A percentile compares a stretch with the other conserved stretches of the same genome.
Conservation (phyloP, 352 stramenopile species). For the Phytophthora hibernalis region DNA sequence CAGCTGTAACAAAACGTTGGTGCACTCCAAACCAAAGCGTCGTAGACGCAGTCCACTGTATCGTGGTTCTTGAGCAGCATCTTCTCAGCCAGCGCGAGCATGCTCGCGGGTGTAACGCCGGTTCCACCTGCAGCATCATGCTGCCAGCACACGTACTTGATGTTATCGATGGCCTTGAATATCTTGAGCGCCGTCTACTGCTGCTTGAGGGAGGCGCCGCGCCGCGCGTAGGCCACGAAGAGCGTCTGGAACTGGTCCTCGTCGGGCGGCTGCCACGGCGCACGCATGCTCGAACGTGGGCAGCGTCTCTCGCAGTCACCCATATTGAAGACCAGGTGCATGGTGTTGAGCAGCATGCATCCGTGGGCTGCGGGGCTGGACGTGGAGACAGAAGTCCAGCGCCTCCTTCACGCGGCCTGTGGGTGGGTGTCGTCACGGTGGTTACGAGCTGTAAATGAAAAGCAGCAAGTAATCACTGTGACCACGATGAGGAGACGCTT, state of each 20-base stretch:
- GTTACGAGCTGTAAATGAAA: too few species aligned
- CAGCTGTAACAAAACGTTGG: too few species aligned
- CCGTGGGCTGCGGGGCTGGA: constrained; percentile 73
- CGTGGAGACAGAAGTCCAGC: constrained; percentile 68
- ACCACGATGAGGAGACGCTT: too few species aligned
- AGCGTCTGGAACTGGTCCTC: constrained; percentile 79
- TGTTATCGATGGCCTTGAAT: constrained; percentile 77
- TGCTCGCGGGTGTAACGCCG: constrained; percentile 63
- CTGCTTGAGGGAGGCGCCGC: constrained; percentile 82
- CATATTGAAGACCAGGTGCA: constrained; percentile 86
- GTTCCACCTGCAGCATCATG: constrained; percentile 87
- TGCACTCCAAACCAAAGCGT: too few species aligned
- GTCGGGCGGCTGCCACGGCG: constrained; percentile 48
- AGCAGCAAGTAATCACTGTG: too few species aligned
- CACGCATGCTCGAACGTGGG: constrained; percentile 78
- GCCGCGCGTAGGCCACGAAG: constrained; percentile 72
- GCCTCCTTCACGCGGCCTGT: constrained; percentile 72
- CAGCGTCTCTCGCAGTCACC: constrained; percentile 82
- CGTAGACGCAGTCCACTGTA: too few species aligned
- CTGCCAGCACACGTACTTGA: constrained; percentile 87
- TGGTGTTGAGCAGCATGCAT: constrained; percentile 86
- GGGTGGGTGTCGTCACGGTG: too few species aligned
- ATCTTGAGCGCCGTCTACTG: constrained; percentile 90
- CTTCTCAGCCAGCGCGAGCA: constrained; percentile 78
- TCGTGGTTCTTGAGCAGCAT: constrained; percentile 90